Base-by-base conservation (phyloP, 768 basidiomycete species). In the Lactarius hengduanensis region DNA sequence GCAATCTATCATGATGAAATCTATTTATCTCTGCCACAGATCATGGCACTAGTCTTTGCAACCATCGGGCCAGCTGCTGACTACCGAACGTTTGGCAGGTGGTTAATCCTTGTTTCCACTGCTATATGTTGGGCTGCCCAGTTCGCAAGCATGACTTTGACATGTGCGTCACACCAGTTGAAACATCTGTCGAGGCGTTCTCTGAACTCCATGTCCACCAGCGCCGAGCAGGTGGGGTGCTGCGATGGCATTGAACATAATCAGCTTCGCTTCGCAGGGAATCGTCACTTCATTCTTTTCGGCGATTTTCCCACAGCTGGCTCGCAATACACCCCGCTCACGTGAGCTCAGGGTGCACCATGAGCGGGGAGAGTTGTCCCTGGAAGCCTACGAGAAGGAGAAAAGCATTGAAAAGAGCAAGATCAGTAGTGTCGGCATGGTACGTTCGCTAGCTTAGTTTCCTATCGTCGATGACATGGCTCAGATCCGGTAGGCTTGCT, bases 361-460 rank as follows among this genome's bases (percentile, higher is more conserved):
- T 62, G 86, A 87, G 58, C 79, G 78, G 0, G 88, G 88, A 0
- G 83, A 88, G 65, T 84, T 88, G 13, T 71, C 79, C 0, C 75
- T 77, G 16, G 87, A 87, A 62, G 86, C 83, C 68, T 92, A 89
- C 69, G 91, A 92, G 71, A 72, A 69, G 20, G 90, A 90, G 71
- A 90, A 92, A 71, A 89, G 88, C 38, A 71, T 93, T 54, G 90
- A 93, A 77, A 92, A 92, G 82, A 94, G 92, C 67, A 78, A 87
- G 68, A 89, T 94, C 65, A 91, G 91, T 72, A 93, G 92, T 71
- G 90, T 92, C 69, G 90, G 88, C 72, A 92, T 89, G 53, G 91
- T 91, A 57, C 57, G 82, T 26, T 43, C 2, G 45, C 28, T 20
- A 16, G 3, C 50, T 53, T 7, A 22, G 2, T n/a, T 2, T 18